These are phyloP conservation scores for Tilletia caries DNA, from an alignment of 1,284 basidiomycete genomes.

Conservation along the genomic window DNA sequence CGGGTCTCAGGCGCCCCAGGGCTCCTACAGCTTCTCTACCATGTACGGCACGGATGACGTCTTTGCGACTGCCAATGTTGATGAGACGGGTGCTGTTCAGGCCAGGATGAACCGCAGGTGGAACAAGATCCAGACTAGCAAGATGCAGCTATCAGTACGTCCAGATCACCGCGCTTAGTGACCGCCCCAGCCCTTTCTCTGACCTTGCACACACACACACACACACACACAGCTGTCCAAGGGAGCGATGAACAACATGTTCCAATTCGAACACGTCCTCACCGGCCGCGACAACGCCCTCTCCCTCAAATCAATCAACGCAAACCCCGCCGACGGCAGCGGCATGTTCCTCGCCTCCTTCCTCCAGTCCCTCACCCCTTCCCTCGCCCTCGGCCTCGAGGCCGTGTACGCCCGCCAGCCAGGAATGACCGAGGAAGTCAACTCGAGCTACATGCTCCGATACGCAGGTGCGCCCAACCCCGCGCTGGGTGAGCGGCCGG, in stretches of 20 bases:
- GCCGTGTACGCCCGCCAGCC: constrained; percentile 74
- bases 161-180: too few species aligned
- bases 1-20: constrained; percentile 56
- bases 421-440: constrained; percentile 62
- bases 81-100: constrained; percentile 86
- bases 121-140: constrained; percentile 74
- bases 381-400: constrained; percentile 85
- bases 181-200: constrained; percentile 67
- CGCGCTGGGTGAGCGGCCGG: constrained; percentile 27
- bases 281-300: constrained; percentile 81
- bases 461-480: constrained; percentile 39
- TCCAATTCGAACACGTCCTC: constrained; percentile 92
- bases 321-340: constrained; percentile 77
- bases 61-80: constrained; percentile 88
- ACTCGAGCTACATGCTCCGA: constrained; percentile 83
- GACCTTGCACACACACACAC: not conserved
- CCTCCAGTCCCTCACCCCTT: constrained; percentile 90
- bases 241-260: constrained; percentile 36
- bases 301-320: constrained; percentile 89
- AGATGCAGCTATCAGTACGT: constrained; percentile 64
- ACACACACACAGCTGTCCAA: constrained; percentile 2
- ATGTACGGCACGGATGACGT: constrained; percentile 83
- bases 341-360: constrained; percentile 92
- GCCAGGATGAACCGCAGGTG: constrained; percentile 87
- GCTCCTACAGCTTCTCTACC: constrained; percentile 90